Evolutionary conservation across 208 protist genomes (phyloP).

Genomic region (Wallacemonas sp.): DNA sequence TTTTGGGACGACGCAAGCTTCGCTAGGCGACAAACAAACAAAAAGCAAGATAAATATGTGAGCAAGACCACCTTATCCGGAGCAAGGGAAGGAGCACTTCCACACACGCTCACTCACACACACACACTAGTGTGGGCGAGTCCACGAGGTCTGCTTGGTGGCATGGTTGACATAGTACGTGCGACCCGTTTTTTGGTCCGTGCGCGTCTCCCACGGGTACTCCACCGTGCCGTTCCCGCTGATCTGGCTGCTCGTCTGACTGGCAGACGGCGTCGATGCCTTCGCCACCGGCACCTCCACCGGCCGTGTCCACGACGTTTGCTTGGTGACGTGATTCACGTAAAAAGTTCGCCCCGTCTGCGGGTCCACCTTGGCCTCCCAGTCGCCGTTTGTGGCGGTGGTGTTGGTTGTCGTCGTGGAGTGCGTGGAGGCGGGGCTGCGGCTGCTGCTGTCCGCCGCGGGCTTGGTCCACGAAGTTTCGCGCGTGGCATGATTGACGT

Average conservation of each 20-base stretch:
- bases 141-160: slow-evolving; percentile 47
- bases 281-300: not conserved
- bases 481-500: slow-evolving; percentile 53
- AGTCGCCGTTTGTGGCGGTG: slow-evolving; percentile 20
- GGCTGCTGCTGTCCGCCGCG: not conserved
- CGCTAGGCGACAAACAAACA: not conserved
- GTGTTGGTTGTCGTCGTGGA: slow-evolving; percentile 8
- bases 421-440: no score
- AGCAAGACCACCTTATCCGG: not conserved
- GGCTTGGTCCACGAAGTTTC: slow-evolving; percentile 55
- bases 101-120: not conserved
- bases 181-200: slow-evolving; percentile 24
- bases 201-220: slow-evolving; percentile 27
- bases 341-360: slow-evolving; percentile 62
- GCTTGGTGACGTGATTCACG: slow-evolving; percentile 68
- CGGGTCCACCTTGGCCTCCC: slow-evolving; percentile 54
- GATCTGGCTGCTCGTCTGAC: not conserved
- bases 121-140: slow-evolving; percentile 14
- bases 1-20: not conserved
- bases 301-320: slow-evolving; percentile 63
- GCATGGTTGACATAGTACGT: slow-evolving; percentile 43
- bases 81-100: no score
- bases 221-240: slow-evolving; percentile 7
- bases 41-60: not conserved
- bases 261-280: not conserved